Evolutionary conservation across 2,329 filamentous ascomycete species (phyloP).

Genomic region (Meredithiella fracta): DNA sequence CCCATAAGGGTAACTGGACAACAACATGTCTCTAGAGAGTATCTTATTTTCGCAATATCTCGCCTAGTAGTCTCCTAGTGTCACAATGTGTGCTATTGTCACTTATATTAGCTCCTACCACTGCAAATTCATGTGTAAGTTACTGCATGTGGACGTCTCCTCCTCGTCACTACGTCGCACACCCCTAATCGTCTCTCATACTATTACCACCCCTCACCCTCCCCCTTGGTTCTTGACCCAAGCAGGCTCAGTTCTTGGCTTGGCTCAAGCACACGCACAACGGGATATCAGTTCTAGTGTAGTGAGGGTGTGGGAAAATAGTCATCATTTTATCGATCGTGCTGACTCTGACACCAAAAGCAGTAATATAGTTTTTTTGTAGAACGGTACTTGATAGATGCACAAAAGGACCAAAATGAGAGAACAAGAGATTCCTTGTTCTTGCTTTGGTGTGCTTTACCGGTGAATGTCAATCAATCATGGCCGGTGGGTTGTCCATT

Average conservation of each 20-base stretch:
- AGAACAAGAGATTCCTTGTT: conserved; percentile 3
- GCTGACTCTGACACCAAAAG: too few relatives aligned
- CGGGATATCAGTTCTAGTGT: neutral
- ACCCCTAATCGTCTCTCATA: neutral
- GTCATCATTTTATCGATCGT: neutral
- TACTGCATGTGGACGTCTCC: neutral
- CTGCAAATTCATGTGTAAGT: neutral
- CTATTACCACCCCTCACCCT: neutral
- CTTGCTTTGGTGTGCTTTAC: neutral
- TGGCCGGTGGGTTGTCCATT: neutral
- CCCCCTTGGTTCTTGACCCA: neutral
- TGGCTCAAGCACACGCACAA: neutral
- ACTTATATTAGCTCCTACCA: neutral
- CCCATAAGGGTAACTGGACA: too few relatives aligned
- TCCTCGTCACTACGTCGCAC: neutral
- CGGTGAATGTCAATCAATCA: neutral
- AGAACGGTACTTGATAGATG: neutral
- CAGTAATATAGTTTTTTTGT: neutral
- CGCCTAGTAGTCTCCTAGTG: neutral
- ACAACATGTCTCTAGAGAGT: neutral
- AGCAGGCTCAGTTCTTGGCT: neutral
- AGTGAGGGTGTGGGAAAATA: neutral
- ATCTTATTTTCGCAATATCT: neutral
- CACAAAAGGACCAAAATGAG: neutral
- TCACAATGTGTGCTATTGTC: neutral